Evolutionary conservation across 2,329 filamentous ascomycete species (phyloP).

Genomic region (Magnaporthiopsis rhizophila): DNA sequence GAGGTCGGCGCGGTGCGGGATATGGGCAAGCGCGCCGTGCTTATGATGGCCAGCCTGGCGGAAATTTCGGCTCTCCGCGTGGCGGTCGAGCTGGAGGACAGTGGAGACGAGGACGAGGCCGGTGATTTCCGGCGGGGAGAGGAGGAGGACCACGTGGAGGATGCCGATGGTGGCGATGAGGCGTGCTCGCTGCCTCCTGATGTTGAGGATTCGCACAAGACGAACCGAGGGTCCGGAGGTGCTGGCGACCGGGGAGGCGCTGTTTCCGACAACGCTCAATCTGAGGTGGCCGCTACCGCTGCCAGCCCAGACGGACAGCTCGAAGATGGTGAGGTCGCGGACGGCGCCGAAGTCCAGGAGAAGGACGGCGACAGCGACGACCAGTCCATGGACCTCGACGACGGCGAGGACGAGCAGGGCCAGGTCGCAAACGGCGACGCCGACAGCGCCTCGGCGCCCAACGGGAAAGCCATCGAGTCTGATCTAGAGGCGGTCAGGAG

Average conservation of each 20-base stretch:
- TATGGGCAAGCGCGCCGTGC: constrained; percentile 66
- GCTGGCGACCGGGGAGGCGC: not conserved
- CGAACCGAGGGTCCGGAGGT: not conserved
- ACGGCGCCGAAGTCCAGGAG: constrained; percentile 10
- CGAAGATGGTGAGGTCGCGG: constrained; percentile 15
- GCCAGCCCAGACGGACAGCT: not conserved
- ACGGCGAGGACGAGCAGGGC: constrained; percentile 26
- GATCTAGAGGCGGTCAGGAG: constrained; percentile 40
- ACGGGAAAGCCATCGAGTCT: constrained; percentile 17
- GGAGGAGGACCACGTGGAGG: constrained; percentile 21
- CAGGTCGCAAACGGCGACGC: constrained; percentile 22
- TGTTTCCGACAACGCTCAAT: not conserved
- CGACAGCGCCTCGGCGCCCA: constrained; percentile 11
- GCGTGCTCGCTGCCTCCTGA: not conserved
- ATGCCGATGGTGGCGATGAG: constrained; percentile 16
- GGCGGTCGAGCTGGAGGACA: constrained; percentile 31
- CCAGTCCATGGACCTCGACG: constrained; percentile 14
- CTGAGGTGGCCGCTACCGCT: too few species aligned
- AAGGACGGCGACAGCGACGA: constrained; percentile 9
- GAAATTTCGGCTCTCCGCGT: constrained; percentile 43
- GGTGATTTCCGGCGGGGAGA: constrained; percentile 29
- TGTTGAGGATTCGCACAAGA: constrained; percentile 18
- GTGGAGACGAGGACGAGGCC: constrained; percentile 34
- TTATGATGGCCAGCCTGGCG: constrained; percentile 46
- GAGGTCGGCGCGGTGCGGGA: constrained; percentile 73